Evolutionary conservation across 2,329 filamentous ascomycete genomes (phyloP), one percentile per base, ranked within the genome.

Genomic region (Fusarium brachygibbosum): DNA sequence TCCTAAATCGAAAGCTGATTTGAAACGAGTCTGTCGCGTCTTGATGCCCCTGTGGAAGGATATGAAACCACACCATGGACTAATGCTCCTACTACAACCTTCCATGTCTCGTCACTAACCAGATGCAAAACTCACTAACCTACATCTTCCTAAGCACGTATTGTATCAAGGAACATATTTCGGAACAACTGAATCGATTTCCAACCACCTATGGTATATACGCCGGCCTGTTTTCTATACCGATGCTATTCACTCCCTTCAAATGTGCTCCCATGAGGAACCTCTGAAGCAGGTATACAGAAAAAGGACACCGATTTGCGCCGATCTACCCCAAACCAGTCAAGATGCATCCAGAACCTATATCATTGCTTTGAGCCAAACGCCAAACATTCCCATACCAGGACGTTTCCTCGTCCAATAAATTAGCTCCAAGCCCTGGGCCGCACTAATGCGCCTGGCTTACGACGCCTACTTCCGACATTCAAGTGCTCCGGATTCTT

Each of bases 401-500:
- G 21, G 50, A 58, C 7, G 19, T 21, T 58, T 48, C 25, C 50
- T 41, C n/a, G 25, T 9, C n/a, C 19, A 34, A 16, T 29, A 37
- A 21, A 59, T 38, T 62, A 76, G 35, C 65, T 73, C 74, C 69
- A 75, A 34, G 72, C 69, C 37, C 68, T 63, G 29, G 69, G 67
- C 19, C 72, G 73, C 29, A 58, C 23, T 44, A 66, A 46, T n/a
- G 66, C 63, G 25, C 71, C 76, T 29, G 68, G 69, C 63, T 77
- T 81, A 31, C 79, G 77, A 49, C 83, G 80, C 68, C 84, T 78
- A 58, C 76, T 80, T 4, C 77, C 75, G 23, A 82, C 69, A 23
- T 77, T 81, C 62, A 76, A 75, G 13, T 74, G 68, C 38, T 80
- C 77, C 4, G 76, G 70, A 35, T 74, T 68, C 14, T 55, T 71